Evolutionary conservation across 129 eudicot species (phyloP), one percentile per base, ranked within the genome.

Genomic region (Centrapalus pauciflorus): DNA sequence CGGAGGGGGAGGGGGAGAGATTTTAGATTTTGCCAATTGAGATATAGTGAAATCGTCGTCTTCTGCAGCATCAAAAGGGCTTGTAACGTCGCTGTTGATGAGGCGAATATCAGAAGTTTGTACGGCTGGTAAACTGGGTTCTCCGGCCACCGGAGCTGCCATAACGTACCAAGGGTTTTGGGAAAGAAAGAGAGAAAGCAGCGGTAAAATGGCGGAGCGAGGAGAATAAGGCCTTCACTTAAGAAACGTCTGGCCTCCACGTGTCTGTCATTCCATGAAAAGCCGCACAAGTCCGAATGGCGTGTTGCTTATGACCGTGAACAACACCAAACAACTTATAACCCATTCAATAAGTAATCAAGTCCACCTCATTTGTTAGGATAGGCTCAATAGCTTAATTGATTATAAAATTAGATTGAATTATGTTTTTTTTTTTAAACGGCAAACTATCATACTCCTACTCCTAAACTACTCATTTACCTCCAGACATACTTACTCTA

Each of bases 121-220:
- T 24, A 9, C 7, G 20, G 55, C 4, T 68, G n/a, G 50, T 46
- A 57, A 25, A 66, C n/a, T 43, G 25, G 23, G 4, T 13, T 60
- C 61, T 60, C 27, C 40, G 21, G 21, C 43, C 19, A 46, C 29
- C 40, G 50, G 76, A 60, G 37, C 10, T 24, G 59, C 67, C 67
- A 57, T 70, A 19, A 26, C 25, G 21, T 6, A 32, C n/a, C 16
- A 19, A 61, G 55, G 70, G 55, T 37, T 73, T 54, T 33, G 48
- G 32, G 57, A 16, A 51, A 40, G 55, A 30, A 26, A 24, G 26
- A 21, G 40, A 27, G 52, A 37, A 26, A 60, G n/a, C 46, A 55
- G 55, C 77, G 71, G 64, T 51, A 63, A 34, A 63, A 33, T 62
- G 64, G 14, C 16, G 17, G 51, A 62, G 25, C 7, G 54, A 32